Evolutionary conservation across 768 basidiomycete genomes (phyloP), one percentile per base, ranked within the genome.

Genomic region (Calocybe gangraenosa): DNA sequence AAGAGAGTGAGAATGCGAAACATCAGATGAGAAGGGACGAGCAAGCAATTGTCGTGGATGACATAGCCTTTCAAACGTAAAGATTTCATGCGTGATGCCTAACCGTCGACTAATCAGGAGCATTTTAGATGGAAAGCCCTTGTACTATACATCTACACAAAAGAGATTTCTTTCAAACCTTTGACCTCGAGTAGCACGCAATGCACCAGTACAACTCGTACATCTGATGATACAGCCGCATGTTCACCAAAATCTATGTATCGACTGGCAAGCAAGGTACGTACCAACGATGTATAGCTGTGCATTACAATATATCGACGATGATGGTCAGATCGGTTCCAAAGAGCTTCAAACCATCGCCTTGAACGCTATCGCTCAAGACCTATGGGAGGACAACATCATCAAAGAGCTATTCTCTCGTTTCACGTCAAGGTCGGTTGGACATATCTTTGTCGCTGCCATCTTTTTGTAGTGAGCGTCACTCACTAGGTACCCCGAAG

Each of bases 161-260:
- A 54, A 15, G 59, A 64, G 21, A 34, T 65, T 30, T 49, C 44
- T 20, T 73, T 70, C 46, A 41, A 51, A 11, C 61, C 65, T 4
- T 60, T 69, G 37, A 30, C 28, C 7, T 50, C 49, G 10, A 17
- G 28, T 7, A 15, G 13, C 33, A 15, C 21, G 13, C 21, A 19
- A 32, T 14, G 3, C 32, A n/a, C n/a, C n/a, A n/a, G n/a, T n/a
- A n/a, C 20, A 18, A 58, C 60, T 4, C 43, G 53, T 10, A 46
- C 35, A 19, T 19, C n/a, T 1, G 31, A 34, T 11, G 43, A 54
- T 5, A 36, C 33, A 5, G 46, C 50, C 5, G 39, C 25, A 14
- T 71, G 69, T 36, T 73, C 70, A 3, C 66, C 70, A 0, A 73
- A 73, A 42, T 72, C 69, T 0, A 72, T 73, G 65, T 73, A 70